Base-by-base conservation (phyloP, 2,329 filamentous ascomycete species). In the Byssoonygena ceratinophila region DNA sequence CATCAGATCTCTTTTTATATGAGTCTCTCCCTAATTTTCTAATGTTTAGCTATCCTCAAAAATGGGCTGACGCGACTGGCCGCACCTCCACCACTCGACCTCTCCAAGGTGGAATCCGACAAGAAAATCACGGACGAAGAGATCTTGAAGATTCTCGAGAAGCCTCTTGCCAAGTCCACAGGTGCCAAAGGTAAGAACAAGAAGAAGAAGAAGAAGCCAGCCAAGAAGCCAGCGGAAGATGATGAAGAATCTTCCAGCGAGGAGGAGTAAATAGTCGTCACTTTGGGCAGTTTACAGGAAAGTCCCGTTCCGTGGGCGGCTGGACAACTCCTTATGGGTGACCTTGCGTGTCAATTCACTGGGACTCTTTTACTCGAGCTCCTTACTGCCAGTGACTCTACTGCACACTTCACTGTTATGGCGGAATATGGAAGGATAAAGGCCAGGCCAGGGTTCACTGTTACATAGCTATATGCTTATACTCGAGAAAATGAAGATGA, bases 111-210 rank as follows among this genome's bases (percentile, higher is more conserved):
- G 77, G 85, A 95, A 80, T 84, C 87, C 31, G 90, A 97, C 71
- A 97, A 97, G 81, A 96, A 96, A 80, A 95, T 98, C 65, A 84
- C 83, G 60, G 91, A 97, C 59, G 88, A 94, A 75, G 91, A 97
- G 74, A 79, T 98, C 60, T 82, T 97, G 62, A 87, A 92, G 78
- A 91, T 97, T 59, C 79, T 98, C 48, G 89, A 92, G 74, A 86
- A 87, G 71, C 91, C 91, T 29, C 73, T 95, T 62, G 74, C 76
- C 56, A 80, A 78, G 66, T 73, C 76, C 20, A 74, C 75, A 40
- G 73, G 73, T 49, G 76, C 83, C 59, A 87, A 87, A 74, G 86
- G 87, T 74, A 89, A 90, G 69, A 90, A 88, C 67, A 88, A 88
- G 77, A 92, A 86, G 77, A 91, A 89, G 78, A 94, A 90, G 81